These are phyloP conservation scores for Quercus berberidifolia DNA, from an alignment of 306 rosid genomes.

Conservation along the genomic window DNA sequence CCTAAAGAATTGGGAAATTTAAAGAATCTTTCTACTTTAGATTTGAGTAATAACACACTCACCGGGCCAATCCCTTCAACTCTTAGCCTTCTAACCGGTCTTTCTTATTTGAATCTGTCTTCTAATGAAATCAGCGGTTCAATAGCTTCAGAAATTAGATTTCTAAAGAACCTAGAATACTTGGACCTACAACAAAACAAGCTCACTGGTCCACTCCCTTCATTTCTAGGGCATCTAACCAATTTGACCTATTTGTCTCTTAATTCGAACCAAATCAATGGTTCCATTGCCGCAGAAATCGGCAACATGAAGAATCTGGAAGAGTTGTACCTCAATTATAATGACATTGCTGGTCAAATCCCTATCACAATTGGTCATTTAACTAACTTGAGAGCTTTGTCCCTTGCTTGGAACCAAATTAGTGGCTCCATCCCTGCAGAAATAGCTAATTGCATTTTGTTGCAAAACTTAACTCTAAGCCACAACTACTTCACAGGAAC, in stretches of 20 bases:
- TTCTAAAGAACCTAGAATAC: too few species aligned
- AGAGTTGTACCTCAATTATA: background rate
- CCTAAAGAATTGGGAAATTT: too few species aligned
- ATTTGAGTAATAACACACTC: background rate
- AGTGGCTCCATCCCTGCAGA: background rate
- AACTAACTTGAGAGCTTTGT: background rate
- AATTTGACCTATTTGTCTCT: background rate
- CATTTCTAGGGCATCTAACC: too few species aligned
- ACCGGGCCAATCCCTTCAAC: background rate
- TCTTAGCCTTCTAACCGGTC: background rate
- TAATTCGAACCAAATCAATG: too few species aligned
- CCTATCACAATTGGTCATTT: background rate
- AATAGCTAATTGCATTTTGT: background rate
- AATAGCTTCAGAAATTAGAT: too few species aligned
- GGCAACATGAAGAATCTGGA: too few species aligned
- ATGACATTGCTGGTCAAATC: background rate
- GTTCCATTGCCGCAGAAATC: too few species aligned
- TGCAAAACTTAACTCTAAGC: background rate
- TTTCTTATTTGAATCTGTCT: background rate
- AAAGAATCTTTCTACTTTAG: fast-evolving
- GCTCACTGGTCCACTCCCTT: too few species aligned
- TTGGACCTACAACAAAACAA: too few species aligned
- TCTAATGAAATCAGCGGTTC: background rate
- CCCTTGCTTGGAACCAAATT: background rate
- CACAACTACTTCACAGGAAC: background rate